Conservation (phyloP, 345 rosid genomes). For the Capsella bursapastoris region DNA sequence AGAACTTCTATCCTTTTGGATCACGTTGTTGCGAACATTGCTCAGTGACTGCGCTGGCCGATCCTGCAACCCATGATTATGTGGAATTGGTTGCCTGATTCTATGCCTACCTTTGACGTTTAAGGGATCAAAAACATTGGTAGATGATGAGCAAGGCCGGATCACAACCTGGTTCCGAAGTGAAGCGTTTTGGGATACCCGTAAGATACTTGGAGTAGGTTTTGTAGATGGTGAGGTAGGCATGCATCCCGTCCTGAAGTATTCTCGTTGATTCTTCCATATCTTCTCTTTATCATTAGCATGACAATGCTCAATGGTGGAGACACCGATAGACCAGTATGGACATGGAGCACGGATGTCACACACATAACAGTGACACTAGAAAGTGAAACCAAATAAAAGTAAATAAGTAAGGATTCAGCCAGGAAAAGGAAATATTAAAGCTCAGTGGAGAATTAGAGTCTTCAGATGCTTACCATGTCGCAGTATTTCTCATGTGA, state of each 20-base stretch:
- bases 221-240: slow-evolving; percentile 39
- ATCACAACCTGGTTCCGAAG: slow-evolving; percentile 39
- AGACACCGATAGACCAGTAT: slow-evolving; percentile 60
- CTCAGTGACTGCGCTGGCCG: slow-evolving; percentile 34
- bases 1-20: slow-evolving; percentile 48
- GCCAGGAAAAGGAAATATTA: not conserved
- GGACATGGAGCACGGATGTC: slow-evolving; percentile 80
- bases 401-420: not conserved
- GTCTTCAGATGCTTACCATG: slow-evolving; percentile 52
- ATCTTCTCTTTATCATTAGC: slow-evolving; percentile 69
- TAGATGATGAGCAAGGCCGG: slow-evolving; percentile 56
- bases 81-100: slow-evolving; percentile 24
- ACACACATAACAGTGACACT: slow-evolving; percentile 94
- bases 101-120: slow-evolving; percentile 43
- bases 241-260: slow-evolving; percentile 44
- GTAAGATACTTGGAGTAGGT: slow-evolving; percentile 26
- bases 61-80: slow-evolving; percentile 31
- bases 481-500: slow-evolving; percentile 63
- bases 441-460: not conserved
- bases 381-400: slow-evolving; percentile 21
- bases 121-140: slow-evolving; percentile 36
- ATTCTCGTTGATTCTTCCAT: slow-evolving; percentile 69
- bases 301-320: slow-evolving; percentile 68
- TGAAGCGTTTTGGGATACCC: slow-evolving; percentile 23
- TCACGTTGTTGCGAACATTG: slow-evolving; percentile 41